These are phyloP conservation scores for Arbutus unedo DNA, from an alignment of 148 eudicot genomes.

Conservation along the genomic window DNA sequence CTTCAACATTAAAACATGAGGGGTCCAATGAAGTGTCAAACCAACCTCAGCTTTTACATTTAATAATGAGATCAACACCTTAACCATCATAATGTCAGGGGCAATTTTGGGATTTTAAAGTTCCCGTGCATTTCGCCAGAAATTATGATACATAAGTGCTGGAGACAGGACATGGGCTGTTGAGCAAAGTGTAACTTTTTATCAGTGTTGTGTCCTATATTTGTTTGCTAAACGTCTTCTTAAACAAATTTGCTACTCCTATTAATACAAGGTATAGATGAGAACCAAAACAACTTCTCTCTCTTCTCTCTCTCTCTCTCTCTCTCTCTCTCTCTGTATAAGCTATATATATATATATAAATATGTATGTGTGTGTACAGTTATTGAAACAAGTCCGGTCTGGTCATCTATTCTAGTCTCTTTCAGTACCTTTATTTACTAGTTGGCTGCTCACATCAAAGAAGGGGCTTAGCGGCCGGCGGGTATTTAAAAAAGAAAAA, in stretches of 20 bases:
- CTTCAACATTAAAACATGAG: background rate
- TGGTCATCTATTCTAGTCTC: background rate
- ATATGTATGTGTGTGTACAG: background rate
- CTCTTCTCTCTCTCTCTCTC: background rate
- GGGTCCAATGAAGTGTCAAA: constrained; percentile 9
- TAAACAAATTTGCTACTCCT: background rate
- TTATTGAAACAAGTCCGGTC: background rate
- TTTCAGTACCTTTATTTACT: background rate
- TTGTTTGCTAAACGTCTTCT: background rate
- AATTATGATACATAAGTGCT: background rate
- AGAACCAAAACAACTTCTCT: background rate
- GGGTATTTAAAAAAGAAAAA: no score
- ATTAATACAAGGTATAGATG: background rate
- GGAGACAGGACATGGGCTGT: background rate
- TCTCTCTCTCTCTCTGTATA: background rate
- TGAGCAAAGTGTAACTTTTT: constrained; percentile 3
- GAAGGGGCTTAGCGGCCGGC: no score
- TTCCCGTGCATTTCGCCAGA: constrained; percentile 13
- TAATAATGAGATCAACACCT: constrained; percentile 10
- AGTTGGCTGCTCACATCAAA: no score
- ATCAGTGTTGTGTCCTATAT: background rate
- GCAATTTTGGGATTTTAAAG: background rate
- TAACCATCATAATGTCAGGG: background rate
- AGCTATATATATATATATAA: no score
- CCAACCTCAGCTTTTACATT: background rate